Evolutionary conservation across 2,329 filamentous ascomycete genomes (phyloP), one percentile per base, ranked within the genome.

Genomic region (Xylaria polymorpha): DNA sequence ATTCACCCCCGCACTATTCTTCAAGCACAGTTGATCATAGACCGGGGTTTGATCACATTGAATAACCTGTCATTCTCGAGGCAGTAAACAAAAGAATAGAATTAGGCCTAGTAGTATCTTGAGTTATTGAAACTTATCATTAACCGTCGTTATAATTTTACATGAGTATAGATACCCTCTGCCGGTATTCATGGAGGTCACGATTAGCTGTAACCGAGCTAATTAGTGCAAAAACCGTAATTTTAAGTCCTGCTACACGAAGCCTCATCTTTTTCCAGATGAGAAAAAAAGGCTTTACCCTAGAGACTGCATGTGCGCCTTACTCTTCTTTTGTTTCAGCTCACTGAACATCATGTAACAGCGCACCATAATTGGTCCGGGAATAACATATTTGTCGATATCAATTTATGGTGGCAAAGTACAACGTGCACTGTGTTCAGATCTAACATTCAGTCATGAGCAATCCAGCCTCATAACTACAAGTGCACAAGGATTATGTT

Each of bases 81-180:
- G 14, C 48, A 51, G n/a, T 51, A 9, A 32, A 51, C 48, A 51
- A 51, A 51, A 51, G 48, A 32, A 51, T 22, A 51, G 48, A 32
- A n/a, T 7, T 7, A 43, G 22, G 29, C 29, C 14, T 32, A 22
- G 14, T 18, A 51, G 15, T 32, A 51, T 32, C 15, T 51, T n/a
- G 9, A 51, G 6, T 32, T 14, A 32, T 14, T 48, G 10, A 22
- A 32, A 51, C 22, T 51, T 14, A n/a, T 51, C 2, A 2, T 32
- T 10, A 32, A 32, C 7, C 15, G 7, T 14, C 8, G 48, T 15
- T 32, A 32, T 8, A 51, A 9, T 32, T 32, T 15, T 22, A 14
- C 9, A 32, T 18, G 1, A 32, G 15, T 7, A 20, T 20, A 4
- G 32, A 44, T 18, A 15, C 14, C 43, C 18, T 44, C 18, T 44